A percentile compares a stretch with the other conserved stretches of the same genome.
These are phyloP conservation scores for Pascua sp. DNA, from an alignment of 1,284 basidiomycete species.

Conservation along the genomic window DNA sequence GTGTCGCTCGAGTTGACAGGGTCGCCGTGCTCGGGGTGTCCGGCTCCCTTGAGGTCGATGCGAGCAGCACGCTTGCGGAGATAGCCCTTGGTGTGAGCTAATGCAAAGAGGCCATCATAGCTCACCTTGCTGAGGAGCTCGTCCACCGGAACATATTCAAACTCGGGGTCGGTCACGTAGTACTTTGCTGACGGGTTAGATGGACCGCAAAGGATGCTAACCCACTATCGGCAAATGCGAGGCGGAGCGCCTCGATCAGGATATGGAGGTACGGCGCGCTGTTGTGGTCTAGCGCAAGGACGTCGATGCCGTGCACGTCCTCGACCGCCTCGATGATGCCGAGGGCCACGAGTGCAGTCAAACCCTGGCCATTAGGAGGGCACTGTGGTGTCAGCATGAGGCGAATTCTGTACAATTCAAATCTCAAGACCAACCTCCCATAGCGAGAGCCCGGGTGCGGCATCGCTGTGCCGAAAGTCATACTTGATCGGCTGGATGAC, in stretches of 20 bases:
- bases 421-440: slow-evolving; percentile 60
- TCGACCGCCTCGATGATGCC: slow-evolving; percentile 87
- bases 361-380: slow-evolving; percentile 90
- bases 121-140: slow-evolving; percentile 73
- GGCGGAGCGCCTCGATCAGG: slow-evolving; percentile 63
- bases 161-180: slow-evolving; percentile 82
- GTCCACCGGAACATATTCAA: slow-evolving; percentile 68
- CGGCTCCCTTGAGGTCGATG: slow-evolving; percentile 67
- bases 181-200: slow-evolving; percentile 56
- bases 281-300: slow-evolving; percentile 80
- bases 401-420: slow-evolving; percentile 61
- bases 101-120: background rate
- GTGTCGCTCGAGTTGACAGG: slow-evolving; percentile 71
- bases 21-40: slow-evolving; percentile 61
- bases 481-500: slow-evolving; percentile 84
- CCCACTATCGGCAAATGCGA: slow-evolving; percentile 38
- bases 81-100: slow-evolving; percentile 60
- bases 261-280: slow-evolving; percentile 81
- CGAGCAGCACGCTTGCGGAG: slow-evolving; percentile 72
- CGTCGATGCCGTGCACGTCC: slow-evolving; percentile 63
- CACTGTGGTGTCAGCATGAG: slow-evolving; percentile 55
- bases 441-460: slow-evolving; percentile 54
- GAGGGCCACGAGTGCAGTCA: slow-evolving; percentile 85
- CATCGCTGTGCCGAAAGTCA: slow-evolving; percentile 59
- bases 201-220: background rate